These are phyloP conservation scores for Peronospora farinosa DNA, from an alignment of 352 stramenopile genomes.

Conservation along the genomic window DNA sequence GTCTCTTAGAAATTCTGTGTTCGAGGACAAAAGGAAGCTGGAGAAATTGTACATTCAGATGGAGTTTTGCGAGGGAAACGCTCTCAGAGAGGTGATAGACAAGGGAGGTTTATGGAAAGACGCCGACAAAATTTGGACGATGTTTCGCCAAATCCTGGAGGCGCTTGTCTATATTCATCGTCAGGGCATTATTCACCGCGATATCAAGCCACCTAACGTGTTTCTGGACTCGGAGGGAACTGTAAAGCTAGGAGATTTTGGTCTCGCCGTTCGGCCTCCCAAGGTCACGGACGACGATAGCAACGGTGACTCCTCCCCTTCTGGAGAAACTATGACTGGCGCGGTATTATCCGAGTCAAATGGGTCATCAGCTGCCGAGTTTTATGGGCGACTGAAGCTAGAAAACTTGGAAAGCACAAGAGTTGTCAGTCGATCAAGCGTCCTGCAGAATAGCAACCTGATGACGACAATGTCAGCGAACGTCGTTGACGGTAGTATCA, in stretches of 20 bases:
- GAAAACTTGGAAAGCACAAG: conserved; percentile 66
- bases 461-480: conserved; percentile 53
- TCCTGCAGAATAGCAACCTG: conserved; percentile 24
- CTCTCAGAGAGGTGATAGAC: conserved; percentile 92
- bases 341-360: conserved; percentile 45
- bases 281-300: conserved; percentile 43
- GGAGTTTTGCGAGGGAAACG: conserved; percentile 93
- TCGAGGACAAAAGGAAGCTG: conserved; percentile 36
- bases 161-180: conserved; percentile 93
- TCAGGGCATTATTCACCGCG: conserved; percentile 90
- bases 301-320: conserved; percentile 15
- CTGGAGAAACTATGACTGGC: conserved; percentile 20
- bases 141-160: conserved; percentile 93
- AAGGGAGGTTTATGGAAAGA: conserved; percentile 75
- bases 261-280: conserved; percentile 83
- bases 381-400: conserved; percentile 61
- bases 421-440: conserved; percentile 18
- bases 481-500: conserved; percentile 75
- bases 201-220: conserved; percentile 91
- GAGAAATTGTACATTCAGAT: conserved; percentile 92
- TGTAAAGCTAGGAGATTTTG: conserved; percentile 93
- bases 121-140: conserved; percentile 89
- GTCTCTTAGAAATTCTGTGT: conserved; percentile 17
- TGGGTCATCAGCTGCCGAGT: conserved; percentile 59
- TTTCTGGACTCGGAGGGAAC: conserved; percentile 90